These are phyloP conservation scores for Zygoascus flipseniorum DNA, from an alignment of 805 yeast species.

Conservation along the genomic window DNA sequence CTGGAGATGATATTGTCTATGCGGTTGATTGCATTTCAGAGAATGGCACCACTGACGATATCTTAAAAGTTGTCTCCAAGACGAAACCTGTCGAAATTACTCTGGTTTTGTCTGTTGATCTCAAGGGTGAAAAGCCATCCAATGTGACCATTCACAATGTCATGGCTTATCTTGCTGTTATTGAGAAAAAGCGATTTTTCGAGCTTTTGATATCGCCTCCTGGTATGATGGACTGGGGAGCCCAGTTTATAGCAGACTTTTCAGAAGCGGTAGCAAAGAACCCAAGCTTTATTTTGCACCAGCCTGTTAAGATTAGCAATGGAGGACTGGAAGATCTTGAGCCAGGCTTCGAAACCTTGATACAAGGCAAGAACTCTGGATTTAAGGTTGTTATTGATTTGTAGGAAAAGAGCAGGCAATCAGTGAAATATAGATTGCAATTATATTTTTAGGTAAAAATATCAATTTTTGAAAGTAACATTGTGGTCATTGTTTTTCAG, in stretches of 20 bases:
- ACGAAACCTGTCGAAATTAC: constrained; percentile 6
- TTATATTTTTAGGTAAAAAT: too few relatives aligned
- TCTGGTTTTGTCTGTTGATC: background rate
- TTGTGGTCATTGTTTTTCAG: too few relatives aligned
- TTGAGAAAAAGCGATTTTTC: constrained; percentile 9
- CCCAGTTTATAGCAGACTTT: background rate
- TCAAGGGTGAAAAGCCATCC: background rate
- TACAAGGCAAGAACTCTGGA: constrained; percentile 13
- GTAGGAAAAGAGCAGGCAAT: background rate
- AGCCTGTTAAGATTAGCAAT: constrained; percentile 10
- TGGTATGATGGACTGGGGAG: constrained; percentile 8
- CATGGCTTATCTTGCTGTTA: constrained; percentile 13
- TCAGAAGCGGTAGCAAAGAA: background rate
- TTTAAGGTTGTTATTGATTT: constrained; percentile 10
- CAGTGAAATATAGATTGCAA: too few relatives aligned
- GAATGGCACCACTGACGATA: constrained; percentile 11
- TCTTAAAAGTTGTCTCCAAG: constrained; percentile 11
- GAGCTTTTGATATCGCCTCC: constrained; percentile 6
- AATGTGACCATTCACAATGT: constrained; percentile 6
- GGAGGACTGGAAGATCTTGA: constrained; percentile 9
- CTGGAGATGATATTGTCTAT: constrained; percentile 17
- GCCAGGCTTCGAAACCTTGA: constrained; percentile 9
- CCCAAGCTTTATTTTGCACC: constrained; percentile 3
- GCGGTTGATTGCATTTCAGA: constrained; percentile 23
- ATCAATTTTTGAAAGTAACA: too few relatives aligned